Percentiles rank a stretch among this genome's conserved stretches.
Evolutionary conservation across 1,139 yeast genomes (phyloP).

Genomic region (Taiozyma onychis): DNA sequence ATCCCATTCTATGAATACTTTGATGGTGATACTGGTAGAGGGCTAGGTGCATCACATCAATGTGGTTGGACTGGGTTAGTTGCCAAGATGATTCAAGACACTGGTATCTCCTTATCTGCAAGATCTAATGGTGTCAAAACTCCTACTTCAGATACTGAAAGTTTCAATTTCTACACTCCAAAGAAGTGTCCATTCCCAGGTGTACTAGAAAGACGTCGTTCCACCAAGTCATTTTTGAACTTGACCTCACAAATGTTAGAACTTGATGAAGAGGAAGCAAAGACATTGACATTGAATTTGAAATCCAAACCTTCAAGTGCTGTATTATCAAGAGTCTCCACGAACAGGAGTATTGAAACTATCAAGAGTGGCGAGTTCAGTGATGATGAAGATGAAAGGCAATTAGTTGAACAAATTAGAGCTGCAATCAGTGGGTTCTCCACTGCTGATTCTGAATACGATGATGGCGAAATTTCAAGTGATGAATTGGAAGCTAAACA

Average conservation of each 20-base stretch:
- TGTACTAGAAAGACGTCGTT: conserved; percentile 54
- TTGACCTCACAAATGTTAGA: conserved; percentile 64
- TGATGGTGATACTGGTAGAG: conserved; percentile 94
- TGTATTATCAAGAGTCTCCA: conserved; percentile 33
- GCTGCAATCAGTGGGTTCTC: conserved; percentile 45
- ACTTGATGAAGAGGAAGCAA: conserved; percentile 54
- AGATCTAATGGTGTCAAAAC: conserved; percentile 31
- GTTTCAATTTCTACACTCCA: conserved; percentile 25
- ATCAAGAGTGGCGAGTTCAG: conserved; percentile 4
- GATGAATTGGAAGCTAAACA: conserved; percentile 54
- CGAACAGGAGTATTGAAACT: conserved; percentile 20
- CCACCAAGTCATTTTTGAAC: conserved; percentile 64
- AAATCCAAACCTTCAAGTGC: conserved; percentile 19
- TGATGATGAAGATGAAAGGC: conserved; percentile 31
- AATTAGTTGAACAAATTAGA: conserved; percentile 45
- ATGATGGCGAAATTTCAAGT: conserved; percentile 32
- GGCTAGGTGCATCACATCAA: conserved; percentile 93
- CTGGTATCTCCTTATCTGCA: conserved; percentile 62
- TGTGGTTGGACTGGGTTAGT: conserved; percentile 97
- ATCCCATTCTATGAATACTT: conserved; percentile 85
- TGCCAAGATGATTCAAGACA: conserved; percentile 91
- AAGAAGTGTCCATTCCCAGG: conserved; percentile 45
- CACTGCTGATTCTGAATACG: conserved; percentile 32
- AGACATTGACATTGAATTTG: conserved; percentile 16
- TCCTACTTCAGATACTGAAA: conserved; percentile 6